Base-by-base conservation (phyloP, 83 land plant genomes). In the Picea mariana region DNA sequence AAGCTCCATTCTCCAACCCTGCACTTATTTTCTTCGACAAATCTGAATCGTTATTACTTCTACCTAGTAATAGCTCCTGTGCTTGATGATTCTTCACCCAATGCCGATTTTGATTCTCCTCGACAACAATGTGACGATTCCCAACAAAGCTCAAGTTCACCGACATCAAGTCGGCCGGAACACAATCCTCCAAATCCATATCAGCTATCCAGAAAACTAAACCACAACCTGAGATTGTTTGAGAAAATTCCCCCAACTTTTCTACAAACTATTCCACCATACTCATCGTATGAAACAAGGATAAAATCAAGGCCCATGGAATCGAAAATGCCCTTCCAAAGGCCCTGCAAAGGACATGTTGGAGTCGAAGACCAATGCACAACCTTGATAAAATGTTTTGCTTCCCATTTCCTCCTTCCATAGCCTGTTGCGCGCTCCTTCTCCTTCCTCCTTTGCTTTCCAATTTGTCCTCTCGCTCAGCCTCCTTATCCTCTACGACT, bases 381-480 rank as follows among this genome's bases (percentile, higher is more conserved):
- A 72, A 97, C 83, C 80, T 92, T 97, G 8, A 97, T 91, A 68
- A 89, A 95, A 84, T 97, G 97, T 84, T 95, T 92, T 9, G 95
- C 66, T n/a, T 93, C 95, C 85, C 82, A 89, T 15, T 67, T 83
- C 76, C 81, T 83, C n/a, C n/a, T n/a, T n/a, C n/a, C n/a, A n/a
- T n/a, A n/a, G n/a, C n/a, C n/a, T n/a, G n/a, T n/a, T n/a, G n/a
- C n/a, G n/a, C n/a, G n/a, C n/a, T n/a, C n/a, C n/a, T n/a, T n/a
- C n/a, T n/a, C n/a, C n/a, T n/a, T n/a, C n/a, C n/a, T n/a, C n/a
- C n/a, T n/a, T n/a, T n/a, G n/a, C n/a, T n/a, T n/a, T n/a, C n/a
- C n/a, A n/a, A n/a, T n/a, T n/a, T n/a, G n/a, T n/a, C n/a, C n/a
- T n/a, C n/a, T n/a, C n/a, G n/a, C n/a, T n/a, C n/a, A n/a, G n/a